Base-by-base conservation (phyloP, 1,284 basidiomycete genomes). In the Sanghuangporus baumii region DNA sequence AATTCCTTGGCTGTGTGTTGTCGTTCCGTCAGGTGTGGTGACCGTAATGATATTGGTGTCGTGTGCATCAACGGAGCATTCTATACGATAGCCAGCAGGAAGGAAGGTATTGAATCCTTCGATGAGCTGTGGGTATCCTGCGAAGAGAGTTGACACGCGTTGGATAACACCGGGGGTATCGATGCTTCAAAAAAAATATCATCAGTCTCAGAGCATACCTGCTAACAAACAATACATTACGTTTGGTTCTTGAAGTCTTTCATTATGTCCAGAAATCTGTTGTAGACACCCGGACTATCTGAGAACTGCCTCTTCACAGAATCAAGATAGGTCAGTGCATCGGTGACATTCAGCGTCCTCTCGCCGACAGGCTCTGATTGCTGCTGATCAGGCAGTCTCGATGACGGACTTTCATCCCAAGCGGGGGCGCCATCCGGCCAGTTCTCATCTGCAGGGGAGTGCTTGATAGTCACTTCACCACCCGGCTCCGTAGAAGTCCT, bases 81-180 rank as follows among this genome's bases (percentile, higher is more conserved):
- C 94, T 73, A 98, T 98, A 51, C 93, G 88, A 74, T 98, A 98
- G 9, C 96, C 96, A 9, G 87, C 85, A 1, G 96, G 96, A 8
- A 98, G 82, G 76, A 99, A 98, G 1, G 95, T 98, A 79, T 98
- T 98, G 82, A 98, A 99, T 23, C 95, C 96, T 75, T 97, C 93
- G 55, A 99, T 97, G 65, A 99, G 89, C 34, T 80, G 74, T 0
- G 94, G 93, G 72, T 98, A 94, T 1, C 94, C 94, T 63, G 89
- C 86, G 78, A 99, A 98, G 26, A 98, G 86, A 43, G 89, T 85
- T 1, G 94, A 96, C 36, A 98, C 96, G 65, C 96, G 92, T 74
- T 91, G 88, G 71, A 98, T 98, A 60, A 98, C 96, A 57, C 94
- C 95, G 0, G 95, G 95, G 0, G 96, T 98, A 78, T 98, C 96